Evolutionary conservation across 2,329 filamentous ascomycete genomes (phyloP).

Genomic region (Fusarium redolens): DNA sequence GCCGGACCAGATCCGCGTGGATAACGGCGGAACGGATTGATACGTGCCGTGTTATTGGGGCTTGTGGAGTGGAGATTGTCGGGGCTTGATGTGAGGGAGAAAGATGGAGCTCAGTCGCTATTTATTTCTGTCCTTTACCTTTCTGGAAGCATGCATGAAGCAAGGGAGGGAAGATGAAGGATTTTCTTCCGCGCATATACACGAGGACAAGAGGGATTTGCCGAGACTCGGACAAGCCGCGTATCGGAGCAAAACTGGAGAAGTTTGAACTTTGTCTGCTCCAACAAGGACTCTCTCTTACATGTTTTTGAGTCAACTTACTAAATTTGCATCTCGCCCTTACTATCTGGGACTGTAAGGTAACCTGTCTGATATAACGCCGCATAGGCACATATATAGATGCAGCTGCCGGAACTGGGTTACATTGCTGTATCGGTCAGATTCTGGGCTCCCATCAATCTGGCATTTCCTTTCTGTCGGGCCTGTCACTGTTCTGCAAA

Average conservation of each 20-base stretch:
- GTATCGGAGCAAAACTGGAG: background rate
- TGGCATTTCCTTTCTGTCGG: conserved; percentile 18
- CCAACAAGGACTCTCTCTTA: background rate
- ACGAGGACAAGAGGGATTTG: conserved; percentile 11
- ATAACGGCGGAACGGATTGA: conserved; percentile 18
- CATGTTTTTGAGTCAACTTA: background rate
- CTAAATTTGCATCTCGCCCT: background rate
- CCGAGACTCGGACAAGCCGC: background rate
- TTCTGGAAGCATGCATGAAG: conserved; percentile 23
- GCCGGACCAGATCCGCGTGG: conserved; percentile 24
- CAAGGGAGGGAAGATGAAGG: conserved; percentile 23
- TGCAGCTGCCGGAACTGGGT: conserved; percentile 21
- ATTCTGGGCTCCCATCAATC: conserved; percentile 19
- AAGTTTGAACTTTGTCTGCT: background rate
- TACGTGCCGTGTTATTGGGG: conserved; percentile 12
- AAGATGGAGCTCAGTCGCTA: conserved; percentile 10
- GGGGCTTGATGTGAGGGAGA: conserved; percentile 31
- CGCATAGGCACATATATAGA: background rate
- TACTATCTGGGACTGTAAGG: background rate
- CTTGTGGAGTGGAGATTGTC: conserved; percentile 21
- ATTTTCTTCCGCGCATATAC: conserved; percentile 1
- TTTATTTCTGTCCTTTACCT: background rate
- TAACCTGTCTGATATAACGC: conserved; percentile 3
- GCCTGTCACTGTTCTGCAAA: background rate
- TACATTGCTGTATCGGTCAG: background rate